Base-by-base conservation (phyloP, 139 green algal genomes). In the Coccomyxa sp. region DNA sequence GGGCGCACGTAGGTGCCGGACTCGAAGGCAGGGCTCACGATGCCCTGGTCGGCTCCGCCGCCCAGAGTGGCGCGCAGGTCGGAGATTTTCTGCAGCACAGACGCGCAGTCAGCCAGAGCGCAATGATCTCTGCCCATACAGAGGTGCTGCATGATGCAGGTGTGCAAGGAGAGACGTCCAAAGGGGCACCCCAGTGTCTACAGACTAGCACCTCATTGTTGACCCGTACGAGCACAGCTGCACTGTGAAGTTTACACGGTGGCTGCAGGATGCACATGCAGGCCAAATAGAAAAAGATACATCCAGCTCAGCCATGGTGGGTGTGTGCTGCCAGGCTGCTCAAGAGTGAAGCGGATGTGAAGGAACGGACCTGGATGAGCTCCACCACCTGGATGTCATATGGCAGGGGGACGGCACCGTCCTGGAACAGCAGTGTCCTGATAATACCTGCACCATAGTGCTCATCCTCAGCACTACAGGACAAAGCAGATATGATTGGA, bases 41-140 rank as follows among this genome's bases (percentile, higher is more conserved):
- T 74, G 18, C 68, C 72, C 55, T 78, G 39, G 55, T 40, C 31
- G n/a, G 71, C 40, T 64, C 86, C 82, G 80, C 84, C 81, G 72
- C 72, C 72, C 8, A 85, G 75, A 22, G 73, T 40, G 50, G 82
- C 84, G 6, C 86, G 78, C 64, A 88, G 78, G 39, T 38, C 39
- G n/a, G 79, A 80, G 79, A 90, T 82, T 14, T 73, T 68, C 27
- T 38, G 38, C 22, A 85, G 35, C 50, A 64, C 9, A 18, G 18
- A 64, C 3, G 50, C 50, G 27, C 50, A 64, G 50, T 64, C 50
- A 64, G 50, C 50, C 3, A 7, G 3, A 64, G 50, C 5, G 5
- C 50, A n/a, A n/a, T n/a, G n/a, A n/a, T n/a, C n/a, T n/a, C n/a
- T n/a, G n/a, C n/a, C n/a, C n/a, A n/a, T n/a, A n/a, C n/a, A n/a